These are phyloP conservation scores for Raffaelea ambrosiae DNA, from an alignment of 2,329 filamentous ascomycete genomes.

Conservation along the genomic window DNA sequence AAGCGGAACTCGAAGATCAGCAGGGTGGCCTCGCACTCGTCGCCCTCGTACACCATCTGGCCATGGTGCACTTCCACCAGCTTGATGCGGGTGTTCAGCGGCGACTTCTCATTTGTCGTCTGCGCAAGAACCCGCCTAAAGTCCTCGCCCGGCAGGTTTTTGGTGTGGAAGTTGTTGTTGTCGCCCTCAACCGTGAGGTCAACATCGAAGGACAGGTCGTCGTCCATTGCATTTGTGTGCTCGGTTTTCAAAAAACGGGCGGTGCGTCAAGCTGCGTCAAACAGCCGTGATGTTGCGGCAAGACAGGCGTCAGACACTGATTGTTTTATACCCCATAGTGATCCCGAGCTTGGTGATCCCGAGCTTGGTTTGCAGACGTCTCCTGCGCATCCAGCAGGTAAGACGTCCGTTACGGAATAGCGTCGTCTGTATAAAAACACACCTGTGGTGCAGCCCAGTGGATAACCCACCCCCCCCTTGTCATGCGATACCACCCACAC, in stretches of 20 bases:
- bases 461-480: neutral
- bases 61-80: slow-evolving; percentile 6
- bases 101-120: slow-evolving; percentile 2
- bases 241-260: no score
- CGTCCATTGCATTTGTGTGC: neutral
- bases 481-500: neutral
- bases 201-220: slow-evolving; percentile 1
- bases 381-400: no score
- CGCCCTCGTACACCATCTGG: slow-evolving; percentile 1
- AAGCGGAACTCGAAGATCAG: slow-evolving; percentile 7
- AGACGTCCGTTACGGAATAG: neutral
- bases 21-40: slow-evolving; percentile 3
- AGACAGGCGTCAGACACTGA: no score
- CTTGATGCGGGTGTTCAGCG: slow-evolving; percentile 5
- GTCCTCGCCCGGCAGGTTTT: neutral
- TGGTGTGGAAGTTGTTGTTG: slow-evolving; percentile 1
- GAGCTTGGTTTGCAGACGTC: no score
- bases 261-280: no score
- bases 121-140: slow-evolving; percentile 1
- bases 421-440: no score
- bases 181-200: slow-evolving; percentile 2
- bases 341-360: no score
- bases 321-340: no score
- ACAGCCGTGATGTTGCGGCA: no score
- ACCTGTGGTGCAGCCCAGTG: no score